These are phyloP conservation scores for Cercophora sp. DNA, from an alignment of 495 filamentous ascomycete genomes.

Conservation along the genomic window DNA sequence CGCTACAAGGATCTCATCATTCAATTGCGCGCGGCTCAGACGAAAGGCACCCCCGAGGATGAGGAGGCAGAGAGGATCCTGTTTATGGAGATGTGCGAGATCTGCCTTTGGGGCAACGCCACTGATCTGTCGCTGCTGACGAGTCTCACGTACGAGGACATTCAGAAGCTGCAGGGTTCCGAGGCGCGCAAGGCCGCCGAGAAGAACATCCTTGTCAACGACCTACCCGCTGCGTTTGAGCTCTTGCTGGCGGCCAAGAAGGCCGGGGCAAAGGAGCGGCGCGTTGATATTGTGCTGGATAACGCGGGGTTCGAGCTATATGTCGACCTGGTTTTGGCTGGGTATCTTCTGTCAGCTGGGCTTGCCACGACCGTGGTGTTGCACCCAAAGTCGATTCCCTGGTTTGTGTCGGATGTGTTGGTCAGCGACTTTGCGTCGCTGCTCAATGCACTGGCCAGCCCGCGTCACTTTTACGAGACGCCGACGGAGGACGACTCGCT, in stretches of 20 bases:
- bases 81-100: conserved; percentile 92
- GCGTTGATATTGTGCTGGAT: conserved; percentile 90
- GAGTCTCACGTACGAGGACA: conserved; percentile 86
- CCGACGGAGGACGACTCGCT: conserved; percentile 61
- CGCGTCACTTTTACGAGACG: conserved; percentile 70
- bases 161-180: conserved; percentile 90
- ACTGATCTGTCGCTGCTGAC: conserved; percentile 92
- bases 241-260: conserved; percentile 62
- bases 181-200: conserved; percentile 78
- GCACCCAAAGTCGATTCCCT: conserved; percentile 89
- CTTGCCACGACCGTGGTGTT: conserved; percentile 85
- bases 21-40: conserved; percentile 48
- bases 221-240: conserved; percentile 69
- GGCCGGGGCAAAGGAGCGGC: conserved; percentile 50
- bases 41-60: conserved; percentile 36
- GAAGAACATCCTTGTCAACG: conserved; percentile 85
- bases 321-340: conserved; percentile 86
- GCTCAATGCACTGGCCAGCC: conserved; percentile 68
- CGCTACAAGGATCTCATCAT: conserved; percentile 75
- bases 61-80: conserved; percentile 70
- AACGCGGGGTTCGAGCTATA: conserved; percentile 97
- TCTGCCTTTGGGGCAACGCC: conserved; percentile 97
- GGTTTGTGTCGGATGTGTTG: conserved; percentile 96
- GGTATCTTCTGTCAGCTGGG: conserved; percentile 75
- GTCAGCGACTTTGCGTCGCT: conserved; percentile 79